Evolutionary conservation across 106 monocot genomes (phyloP), one percentile per base, ranked within the genome.

Genomic region (Dioscorea alata): DNA sequence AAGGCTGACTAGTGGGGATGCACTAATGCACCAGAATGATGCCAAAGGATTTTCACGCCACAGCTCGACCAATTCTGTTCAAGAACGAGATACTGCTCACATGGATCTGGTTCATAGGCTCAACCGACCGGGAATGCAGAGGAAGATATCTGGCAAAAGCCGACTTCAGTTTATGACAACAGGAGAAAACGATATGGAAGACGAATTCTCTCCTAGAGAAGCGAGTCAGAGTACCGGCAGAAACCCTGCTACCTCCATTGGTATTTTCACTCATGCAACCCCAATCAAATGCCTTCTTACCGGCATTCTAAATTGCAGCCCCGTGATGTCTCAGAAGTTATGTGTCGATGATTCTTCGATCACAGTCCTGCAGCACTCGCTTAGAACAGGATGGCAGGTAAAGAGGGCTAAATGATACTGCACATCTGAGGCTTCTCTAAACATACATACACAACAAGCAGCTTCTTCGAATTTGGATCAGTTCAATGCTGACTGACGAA

Each of bases 351-450:
- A 89, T 78, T 97, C 96, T 62, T 97, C 97, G 12, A 73, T 97
- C 34, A 92, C 92, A 2, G 81, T 92, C 57, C 64, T 97, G 67
- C 86, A 83, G 67, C 87, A 97, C 58, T 87, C 89, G 0, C 66
- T 79, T 21, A 79, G 79, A 75, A 87, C 76, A 14, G 97, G 97
- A 19, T 99, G 97, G 97, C 84, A 84, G 71, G 81, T 99, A 61
- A 99, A 85, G 78, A 76, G 87, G 87, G 74, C 32, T 89, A 61
- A 99, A 99, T 61, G 97, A 99, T 74, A 92, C 97, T 25, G 82
- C 97, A 57, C 97, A 99, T 83, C 87, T 99, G 35, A 87, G 97
- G 72, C 97, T 99, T 72, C 86, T 99, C 10, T 99, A 81, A 25
- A 42, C 64, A 59, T 6, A 42, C 34, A 34, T 6, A 42, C 6